Percentiles rank a stretch among this genome's conserved stretches.
Evolutionary conservation across 768 basidiomycete genomes (phyloP).

Genomic region (Suillus discolor): DNA sequence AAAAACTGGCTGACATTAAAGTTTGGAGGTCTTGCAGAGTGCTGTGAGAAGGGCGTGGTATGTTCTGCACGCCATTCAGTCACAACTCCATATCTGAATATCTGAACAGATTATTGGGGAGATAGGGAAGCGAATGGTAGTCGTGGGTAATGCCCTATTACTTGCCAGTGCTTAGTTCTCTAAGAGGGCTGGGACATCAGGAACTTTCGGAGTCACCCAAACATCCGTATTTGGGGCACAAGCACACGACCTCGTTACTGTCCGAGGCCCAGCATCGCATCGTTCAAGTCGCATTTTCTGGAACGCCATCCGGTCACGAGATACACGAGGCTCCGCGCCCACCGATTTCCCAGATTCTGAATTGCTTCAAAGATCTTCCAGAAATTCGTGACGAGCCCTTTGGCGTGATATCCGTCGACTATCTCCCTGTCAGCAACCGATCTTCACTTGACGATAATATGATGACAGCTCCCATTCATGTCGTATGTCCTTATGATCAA

Average conservation of each 20-base stretch:
- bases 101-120: conserved; percentile 47
- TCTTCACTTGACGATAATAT: background rate
- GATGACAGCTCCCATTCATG: background rate
- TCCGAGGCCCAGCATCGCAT: conserved; percentile 5
- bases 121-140: conserved; percentile 48
- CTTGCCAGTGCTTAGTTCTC: background rate
- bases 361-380: conserved; percentile 8
- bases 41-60: conserved; percentile 76
- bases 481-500: background rate
- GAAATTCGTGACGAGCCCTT: background rate
- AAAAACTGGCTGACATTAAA: conserved; percentile 79
- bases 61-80: conserved; percentile 17
- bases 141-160: conserved; percentile 27
- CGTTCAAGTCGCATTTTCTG: conserved; percentile 3
- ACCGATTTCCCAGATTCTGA: background rate
- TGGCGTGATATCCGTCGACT: background rate
- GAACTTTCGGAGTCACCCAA: conserved; percentile 4
- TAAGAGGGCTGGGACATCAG: conserved; percentile 1
- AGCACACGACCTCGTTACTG: background rate
- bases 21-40: conserved; percentile 85
- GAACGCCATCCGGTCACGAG: background rate
- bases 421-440: background rate
- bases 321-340: background rate
- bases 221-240: background rate
- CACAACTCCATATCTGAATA: background rate